Base-by-base conservation (phyloP, 2,329 filamentous ascomycete genomes). In the Cytospora piceae region DNA sequence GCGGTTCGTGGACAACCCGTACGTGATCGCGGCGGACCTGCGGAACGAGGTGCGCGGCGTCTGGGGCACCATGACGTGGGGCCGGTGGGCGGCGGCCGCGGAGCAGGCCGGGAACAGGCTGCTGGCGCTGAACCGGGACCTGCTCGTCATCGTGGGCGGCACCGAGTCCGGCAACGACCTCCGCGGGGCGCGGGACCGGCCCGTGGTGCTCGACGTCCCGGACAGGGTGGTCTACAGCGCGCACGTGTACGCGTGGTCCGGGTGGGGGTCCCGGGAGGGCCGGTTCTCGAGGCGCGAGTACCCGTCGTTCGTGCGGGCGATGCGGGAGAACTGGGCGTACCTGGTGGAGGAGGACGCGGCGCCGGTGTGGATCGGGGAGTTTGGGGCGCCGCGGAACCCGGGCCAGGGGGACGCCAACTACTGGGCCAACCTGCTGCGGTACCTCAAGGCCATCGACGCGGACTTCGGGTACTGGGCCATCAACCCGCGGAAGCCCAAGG, bases 401-500 rank as follows among this genome's bases (percentile, higher is more conserved):
- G 80, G 80, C 39, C 76, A 81, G 11, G 85, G 86, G 9, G 86
- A 89, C 69, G 79, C 79, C 63, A 87, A 88, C 71, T 91, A 90
- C 77, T 90, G 88, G 88, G 75, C 77, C 53, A 86, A 90, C 73
- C 74, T 90, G 74, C 77, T 89, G 77, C 79, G 79, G 32, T 89
- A 83, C 73, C 78, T 90, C 65, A 81, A 82, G 71, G 75, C 78
- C 3, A 75, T 86, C 59, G 86, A 89, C 70, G 85, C 85, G 12
- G 87, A 90, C 70, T 89, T 88, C 77, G 88, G 85, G 8, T 91
- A 90, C 75, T 91, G 88, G 89, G 88, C 88, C 20, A 73, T 90
- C 69, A 90, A 90, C 76, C 85, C 88, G 49, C 79, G 85, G 56
- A 90, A 91, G 75, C 85, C 87, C 12, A 81, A 81, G 65, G 78